Percentiles rank a stretch among this genome's conserved stretches.
Conservation (phyloP, 2,329 filamentous ascomycete species). For the Remersonia thermophila region DNA sequence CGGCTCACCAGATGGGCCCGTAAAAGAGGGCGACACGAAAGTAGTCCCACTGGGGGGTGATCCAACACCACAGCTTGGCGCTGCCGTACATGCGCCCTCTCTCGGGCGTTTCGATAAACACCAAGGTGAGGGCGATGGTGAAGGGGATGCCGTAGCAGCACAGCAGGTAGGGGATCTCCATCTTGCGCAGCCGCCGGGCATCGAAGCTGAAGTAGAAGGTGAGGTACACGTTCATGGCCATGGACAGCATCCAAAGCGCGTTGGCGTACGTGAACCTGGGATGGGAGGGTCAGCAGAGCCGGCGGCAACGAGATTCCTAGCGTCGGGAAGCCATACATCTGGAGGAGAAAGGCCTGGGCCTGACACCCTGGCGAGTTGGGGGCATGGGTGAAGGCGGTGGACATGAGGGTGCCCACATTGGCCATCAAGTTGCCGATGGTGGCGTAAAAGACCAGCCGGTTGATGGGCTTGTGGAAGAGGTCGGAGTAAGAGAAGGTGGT, state of each 20-base stretch:
- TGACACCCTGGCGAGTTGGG: constrained; percentile 47
- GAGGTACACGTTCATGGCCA: constrained; percentile 74
- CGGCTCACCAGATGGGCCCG: constrained; percentile 51
- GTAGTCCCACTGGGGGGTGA: constrained; percentile 52
- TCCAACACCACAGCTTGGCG: constrained; percentile 74
- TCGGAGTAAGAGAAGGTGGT: constrained; percentile 55
- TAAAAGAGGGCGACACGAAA: constrained; percentile 68
- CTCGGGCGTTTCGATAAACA: constrained; percentile 45
- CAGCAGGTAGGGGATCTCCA: constrained; percentile 60
- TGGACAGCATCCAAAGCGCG: constrained; percentile 64
- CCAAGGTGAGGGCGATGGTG: constrained; percentile 52
- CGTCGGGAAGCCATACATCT: constrained; percentile 48
- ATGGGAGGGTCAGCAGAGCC: constrained; percentile 7
- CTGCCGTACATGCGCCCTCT: constrained; percentile 57
- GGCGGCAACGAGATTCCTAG: not conserved
- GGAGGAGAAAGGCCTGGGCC: constrained; percentile 67
- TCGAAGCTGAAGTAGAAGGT: constrained; percentile 69
- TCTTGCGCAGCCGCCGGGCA: constrained; percentile 45
- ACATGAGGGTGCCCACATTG: constrained; percentile 66
- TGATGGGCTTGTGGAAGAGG: constrained; percentile 75
- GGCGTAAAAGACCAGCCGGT: constrained; percentile 72
- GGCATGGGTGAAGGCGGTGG: constrained; percentile 43
- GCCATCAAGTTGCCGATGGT: constrained; percentile 69
- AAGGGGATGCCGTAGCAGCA: constrained; percentile 64
- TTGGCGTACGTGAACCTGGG: constrained; percentile 68